phyloP scores from a whole-genome alignment of 441 rosid genomes.

The Rhodomyrtus psidioides region DNA sequence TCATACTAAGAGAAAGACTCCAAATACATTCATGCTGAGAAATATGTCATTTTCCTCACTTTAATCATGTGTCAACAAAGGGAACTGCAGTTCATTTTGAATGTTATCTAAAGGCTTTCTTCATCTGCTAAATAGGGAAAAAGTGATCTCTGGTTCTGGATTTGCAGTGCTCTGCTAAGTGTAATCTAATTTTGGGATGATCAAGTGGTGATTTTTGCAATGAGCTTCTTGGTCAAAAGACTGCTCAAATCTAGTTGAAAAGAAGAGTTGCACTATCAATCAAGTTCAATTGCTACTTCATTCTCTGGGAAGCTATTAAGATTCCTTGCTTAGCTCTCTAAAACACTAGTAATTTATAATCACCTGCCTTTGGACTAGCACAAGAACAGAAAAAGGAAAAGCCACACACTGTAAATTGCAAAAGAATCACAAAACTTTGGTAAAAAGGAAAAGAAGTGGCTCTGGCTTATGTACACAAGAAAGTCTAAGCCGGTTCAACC shows the following conservation, averaged over 20 bases:
- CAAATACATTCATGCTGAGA: no score
- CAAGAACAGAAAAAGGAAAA: background rate
- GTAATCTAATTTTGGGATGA: background rate
- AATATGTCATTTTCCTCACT: no score
- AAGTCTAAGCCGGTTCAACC: background rate
- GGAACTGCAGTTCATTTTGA: background rate
- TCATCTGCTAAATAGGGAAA: background rate
- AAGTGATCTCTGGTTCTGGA: background rate
- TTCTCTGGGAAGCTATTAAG: background rate
- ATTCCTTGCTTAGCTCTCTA: background rate
- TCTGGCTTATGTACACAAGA: background rate
- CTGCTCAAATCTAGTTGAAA: background rate
- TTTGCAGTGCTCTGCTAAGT: background rate
- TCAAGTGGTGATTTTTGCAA: no score
- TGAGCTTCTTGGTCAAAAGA: no score
- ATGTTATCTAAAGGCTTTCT: background rate
- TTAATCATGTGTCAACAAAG: no score
- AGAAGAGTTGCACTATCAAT: background rate
- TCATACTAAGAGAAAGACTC: no score
- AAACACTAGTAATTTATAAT: no score
- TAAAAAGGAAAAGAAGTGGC: background rate
- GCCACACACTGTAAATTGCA: background rate
- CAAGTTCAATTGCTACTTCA: background rate
- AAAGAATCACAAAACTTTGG: background rate
- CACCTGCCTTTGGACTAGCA: background rate